phyloP scores from a whole-genome alignment of 1,139 yeast genomes.

The Debaryomyces fabryi region DNA sequence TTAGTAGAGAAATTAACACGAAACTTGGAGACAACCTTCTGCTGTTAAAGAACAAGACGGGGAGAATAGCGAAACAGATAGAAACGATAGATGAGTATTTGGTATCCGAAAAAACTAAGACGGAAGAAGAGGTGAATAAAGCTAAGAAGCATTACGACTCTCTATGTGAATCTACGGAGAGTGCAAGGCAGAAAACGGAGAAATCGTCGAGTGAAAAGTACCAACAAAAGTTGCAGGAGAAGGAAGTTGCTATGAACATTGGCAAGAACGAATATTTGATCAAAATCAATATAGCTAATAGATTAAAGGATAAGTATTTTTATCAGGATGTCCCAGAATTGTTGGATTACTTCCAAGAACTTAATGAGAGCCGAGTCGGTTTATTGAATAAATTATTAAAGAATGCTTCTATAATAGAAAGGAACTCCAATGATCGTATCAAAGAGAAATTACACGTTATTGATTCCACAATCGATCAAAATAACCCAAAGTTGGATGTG shows the following conservation, averaged over 20 bases:
- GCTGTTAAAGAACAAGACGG: conserved; percentile 56
- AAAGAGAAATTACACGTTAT: conserved; percentile 56
- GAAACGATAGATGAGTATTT: conserved; percentile 62
- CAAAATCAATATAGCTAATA: conserved; percentile 79
- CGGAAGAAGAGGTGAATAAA: conserved; percentile 69
- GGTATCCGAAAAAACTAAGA: conserved; percentile 54
- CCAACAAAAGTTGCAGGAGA: conserved; percentile 59
- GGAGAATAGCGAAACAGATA: conserved; percentile 57
- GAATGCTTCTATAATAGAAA: conserved; percentile 67
- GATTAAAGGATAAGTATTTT: conserved; percentile 88
- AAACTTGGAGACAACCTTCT: conserved; percentile 67
- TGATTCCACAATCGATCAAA: conserved; percentile 64
- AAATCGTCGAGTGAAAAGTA: conserved; percentile 60
- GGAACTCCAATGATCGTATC: conserved; percentile 54
- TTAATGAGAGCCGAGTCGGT: conserved; percentile 78
- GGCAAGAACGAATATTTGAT: conserved; percentile 83
- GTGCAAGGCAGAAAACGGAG: conserved; percentile 72
- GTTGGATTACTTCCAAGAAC: conserved; percentile 80
- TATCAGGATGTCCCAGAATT: conserved; percentile 94
- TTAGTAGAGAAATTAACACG: conserved; percentile 63
- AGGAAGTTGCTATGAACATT: conserved; percentile 79
- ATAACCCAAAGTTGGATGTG: conserved; percentile 74
- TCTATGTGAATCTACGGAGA: conserved; percentile 79
- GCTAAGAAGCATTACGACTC: conserved; percentile 78
- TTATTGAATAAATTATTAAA: conserved; percentile 71